These are phyloP conservation scores for Moesziomyces sp. DNA, from an alignment of 1,284 basidiomycete genomes.

Conservation along the genomic window DNA sequence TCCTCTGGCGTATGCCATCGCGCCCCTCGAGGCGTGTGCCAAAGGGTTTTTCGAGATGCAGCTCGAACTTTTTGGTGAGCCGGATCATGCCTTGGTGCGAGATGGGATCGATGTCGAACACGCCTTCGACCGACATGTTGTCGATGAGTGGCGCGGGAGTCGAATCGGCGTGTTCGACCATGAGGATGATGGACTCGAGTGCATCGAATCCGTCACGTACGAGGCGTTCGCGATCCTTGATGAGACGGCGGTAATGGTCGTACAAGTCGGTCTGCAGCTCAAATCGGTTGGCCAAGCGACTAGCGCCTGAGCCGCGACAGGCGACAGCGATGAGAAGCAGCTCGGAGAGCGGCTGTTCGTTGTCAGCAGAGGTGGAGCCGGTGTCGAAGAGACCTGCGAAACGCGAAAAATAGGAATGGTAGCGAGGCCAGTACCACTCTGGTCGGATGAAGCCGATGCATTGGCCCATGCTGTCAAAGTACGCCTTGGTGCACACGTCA, in stretches of 20 bases:
- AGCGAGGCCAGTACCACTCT: constrained; percentile 41
- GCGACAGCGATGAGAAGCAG: constrained; percentile 34
- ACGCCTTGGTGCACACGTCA: constrained; percentile 26
- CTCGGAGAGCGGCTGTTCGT: constrained; percentile 28
- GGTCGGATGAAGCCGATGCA: constrained; percentile 40
- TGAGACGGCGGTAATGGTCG: constrained; percentile 27
- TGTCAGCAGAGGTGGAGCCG: background rate
- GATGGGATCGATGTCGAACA: constrained; percentile 26
- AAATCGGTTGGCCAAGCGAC: constrained; percentile 28
- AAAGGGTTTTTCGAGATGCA: constrained; percentile 30
- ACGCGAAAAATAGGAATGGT: constrained; percentile 28
- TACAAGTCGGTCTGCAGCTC: constrained; percentile 27
- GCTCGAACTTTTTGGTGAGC: constrained; percentile 37
- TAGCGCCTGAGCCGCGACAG: constrained; percentile 23
- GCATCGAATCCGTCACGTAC: constrained; percentile 30
- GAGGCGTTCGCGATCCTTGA: constrained; percentile 34
- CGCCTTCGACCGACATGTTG: constrained; percentile 29
- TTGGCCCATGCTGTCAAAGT: constrained; percentile 27
- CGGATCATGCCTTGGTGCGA: constrained; percentile 32
- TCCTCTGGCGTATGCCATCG: constrained; percentile 21
- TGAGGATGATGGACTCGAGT: constrained; percentile 30
- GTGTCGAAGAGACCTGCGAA: constrained; percentile 14
- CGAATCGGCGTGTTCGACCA: constrained; percentile 22
- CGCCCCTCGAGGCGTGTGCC: constrained; percentile 27
- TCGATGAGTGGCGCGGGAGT: constrained; percentile 16